Conservation (phyloP, 495 filamentous ascomycete genomes). For the Hypoxylon perforatum region DNA sequence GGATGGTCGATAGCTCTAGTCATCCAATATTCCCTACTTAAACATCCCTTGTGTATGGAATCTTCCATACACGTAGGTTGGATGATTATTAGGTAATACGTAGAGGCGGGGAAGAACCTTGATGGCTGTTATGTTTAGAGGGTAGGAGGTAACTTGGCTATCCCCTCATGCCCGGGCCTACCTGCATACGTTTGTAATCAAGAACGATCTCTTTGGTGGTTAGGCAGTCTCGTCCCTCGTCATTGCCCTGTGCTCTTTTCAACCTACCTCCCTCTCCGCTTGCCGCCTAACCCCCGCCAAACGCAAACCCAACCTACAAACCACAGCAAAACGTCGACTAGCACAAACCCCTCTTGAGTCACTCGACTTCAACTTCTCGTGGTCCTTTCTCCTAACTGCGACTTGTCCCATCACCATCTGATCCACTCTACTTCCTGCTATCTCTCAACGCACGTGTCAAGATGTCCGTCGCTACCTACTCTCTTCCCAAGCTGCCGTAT, state of each 20-base stretch:
- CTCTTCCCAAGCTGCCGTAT: conserved; percentile 57
- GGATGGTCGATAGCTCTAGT: no score
- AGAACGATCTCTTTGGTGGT: neutral
- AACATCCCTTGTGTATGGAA: neutral
- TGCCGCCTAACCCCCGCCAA: neutral
- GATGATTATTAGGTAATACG: neutral
- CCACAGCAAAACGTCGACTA: neutral
- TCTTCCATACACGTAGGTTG: neutral
- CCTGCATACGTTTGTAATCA: conserved; percentile 20
- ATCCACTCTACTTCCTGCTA: neutral
- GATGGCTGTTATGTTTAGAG: conserved; percentile 12
- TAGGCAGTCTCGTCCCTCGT: neutral
- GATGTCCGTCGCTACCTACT: conserved; percentile 48
- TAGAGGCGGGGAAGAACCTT: conserved; percentile 35
- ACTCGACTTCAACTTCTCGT: neutral
- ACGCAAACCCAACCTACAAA: neutral
- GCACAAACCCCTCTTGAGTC: conserved; percentile 5
- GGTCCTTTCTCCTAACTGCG: neutral
- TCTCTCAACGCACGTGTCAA: conserved; percentile 19
- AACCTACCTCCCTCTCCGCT: neutral
- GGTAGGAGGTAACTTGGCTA: no score
- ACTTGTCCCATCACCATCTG: neutral
- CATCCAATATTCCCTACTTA: neutral
- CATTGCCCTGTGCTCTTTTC: neutral
- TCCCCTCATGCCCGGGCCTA: neutral